Conservation (phyloP, 2,329 filamentous ascomycete genomes). For the Ilyonectria destructans region DNA sequence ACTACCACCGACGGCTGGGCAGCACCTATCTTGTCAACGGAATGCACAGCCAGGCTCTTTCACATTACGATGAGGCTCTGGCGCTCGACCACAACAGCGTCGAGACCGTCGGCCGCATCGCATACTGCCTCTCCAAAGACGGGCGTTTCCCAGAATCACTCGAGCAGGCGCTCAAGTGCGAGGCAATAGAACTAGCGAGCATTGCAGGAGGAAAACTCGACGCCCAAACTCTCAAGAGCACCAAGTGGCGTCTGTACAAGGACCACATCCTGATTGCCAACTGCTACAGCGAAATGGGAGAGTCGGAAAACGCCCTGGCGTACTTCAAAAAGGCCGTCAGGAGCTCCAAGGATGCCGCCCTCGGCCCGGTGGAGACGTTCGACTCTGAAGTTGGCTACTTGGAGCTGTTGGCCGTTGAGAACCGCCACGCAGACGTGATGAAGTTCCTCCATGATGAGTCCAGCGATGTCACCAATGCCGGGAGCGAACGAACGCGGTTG, state of each 20-base stretch:
- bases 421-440: conserved; percentile 56
- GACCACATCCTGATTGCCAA: conserved; percentile 58
- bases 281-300: conserved; percentile 54
- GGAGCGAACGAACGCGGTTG: conserved; percentile 50
- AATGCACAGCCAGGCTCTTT: conserved; percentile 54
- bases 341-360: conserved; percentile 45
- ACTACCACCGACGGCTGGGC: conserved; percentile 59
- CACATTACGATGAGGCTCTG: conserved; percentile 57
- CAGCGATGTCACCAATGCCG: conserved; percentile 42
- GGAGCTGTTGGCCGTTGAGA: conserved; percentile 56
- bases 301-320: conserved; percentile 52
- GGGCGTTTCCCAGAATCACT: conserved; percentile 56
- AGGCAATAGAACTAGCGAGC: conserved; percentile 53
- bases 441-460: conserved; percentile 55
- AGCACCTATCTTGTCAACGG: conserved; percentile 59
- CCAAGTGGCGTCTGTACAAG: conserved; percentile 60
- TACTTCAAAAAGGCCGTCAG: conserved; percentile 58
- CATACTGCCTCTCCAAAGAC: conserved; percentile 58
- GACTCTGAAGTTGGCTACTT: conserved; percentile 58
- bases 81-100: conserved; percentile 57
- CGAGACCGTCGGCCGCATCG: conserved; percentile 59
- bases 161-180: conserved; percentile 56
- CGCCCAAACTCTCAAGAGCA: conserved; percentile 45
- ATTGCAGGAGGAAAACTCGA: conserved; percentile 48
- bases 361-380: conserved; percentile 54